Evolutionary conservation across 441 rosid genomes (phyloP), one percentile per base, ranked within the genome.

Genomic region (Pelargonium citronellum): DNA sequence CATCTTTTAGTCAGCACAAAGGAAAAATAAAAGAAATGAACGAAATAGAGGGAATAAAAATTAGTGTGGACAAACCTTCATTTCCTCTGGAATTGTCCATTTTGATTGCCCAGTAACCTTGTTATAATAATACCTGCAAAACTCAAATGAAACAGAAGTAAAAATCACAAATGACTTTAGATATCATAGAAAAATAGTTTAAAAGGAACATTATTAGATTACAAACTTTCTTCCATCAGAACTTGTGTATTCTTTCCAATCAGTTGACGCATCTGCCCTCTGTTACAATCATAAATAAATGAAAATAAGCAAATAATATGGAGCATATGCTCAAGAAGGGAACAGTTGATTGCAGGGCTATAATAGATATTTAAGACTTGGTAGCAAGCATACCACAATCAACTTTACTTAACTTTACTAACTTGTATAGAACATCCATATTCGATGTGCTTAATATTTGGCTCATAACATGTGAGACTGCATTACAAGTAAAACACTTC

Each of bases 211-310:
- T 63, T 43, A 63, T 71, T 62, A 69, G 73, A 75, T 73, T 43
- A 78, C 90, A 66, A 57, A 89, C 95, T 76, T 84, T 75, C 87
- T 84, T 73, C 95, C 91, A 66, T 89, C 91, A 70, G 89, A 83
- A 78, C 95, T 84, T 19, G 81, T 77, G 80, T 79, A 83, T 79
- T 89, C 95, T 79, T 82, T 89, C 95, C 95, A 89, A 81, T 87
- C 83, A 16, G 91, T 89, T 72, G 83, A 73, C 62, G 90, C 91
- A 83, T 89, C 95, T 71, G 87, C 90, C 75, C 84, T 83, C 95
- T 89, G 95, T 72, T 75, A 77, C 41, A 73, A 68, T 20, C 43
- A 75, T 8, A 79, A 75, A 69, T 30, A 73, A 69, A 66, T 62
- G 69, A 66, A 20, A 75, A 63, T 67, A 67, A 82, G 80, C 49